Base-by-base conservation (phyloP, 257 asterid species). In the Thymus quinquecostatus region DNA sequence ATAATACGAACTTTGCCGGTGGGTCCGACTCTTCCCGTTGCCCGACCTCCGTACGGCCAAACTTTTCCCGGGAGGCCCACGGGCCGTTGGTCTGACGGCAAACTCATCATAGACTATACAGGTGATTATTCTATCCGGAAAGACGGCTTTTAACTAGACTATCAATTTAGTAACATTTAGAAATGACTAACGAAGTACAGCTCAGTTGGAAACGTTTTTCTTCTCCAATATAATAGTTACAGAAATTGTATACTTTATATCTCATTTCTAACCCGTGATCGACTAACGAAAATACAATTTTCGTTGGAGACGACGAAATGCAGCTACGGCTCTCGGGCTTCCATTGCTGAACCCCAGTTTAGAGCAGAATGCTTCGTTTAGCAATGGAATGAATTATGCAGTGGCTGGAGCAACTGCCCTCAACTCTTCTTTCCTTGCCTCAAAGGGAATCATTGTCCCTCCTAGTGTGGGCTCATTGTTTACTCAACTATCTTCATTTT, bases 321-420 rank as follows among this genome's bases (percentile, higher is more conserved):
- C 83, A 82, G 89, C 89, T 5, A 53, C 4, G 57, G 62, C 71
- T 30, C 34, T 84, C 7, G 74, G 83, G n/a, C 80, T 84, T 66
- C 83, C 86, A 2, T 33, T 77, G 40, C 48, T 81, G 33, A 72
- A 82, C 36, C 86, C 86, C 10, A 76, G 71, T 55, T 13, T 79
- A 5, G 65, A 65, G 0, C 54, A 10, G 38, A 73, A 34, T 56
- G 77, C 81, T 45, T 76, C 88, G 1, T 76, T 81, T 49, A 0
- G 4, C 0, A 68, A 72, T 6, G 86, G 89, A 6, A 75, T 75
- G 7, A 79, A 79, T 13, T 84, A 79, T 10, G 85, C 89, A 0
- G 82, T 82, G 6, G 85, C 80, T 2, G 83, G 75, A 43, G 64
- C 73, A 44, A 78, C 88, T 0, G 75, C 84, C 0, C 77, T 77